Conservation (phyloP, 257 asterid genomes). For the Ocimum tenuiflorum region DNA sequence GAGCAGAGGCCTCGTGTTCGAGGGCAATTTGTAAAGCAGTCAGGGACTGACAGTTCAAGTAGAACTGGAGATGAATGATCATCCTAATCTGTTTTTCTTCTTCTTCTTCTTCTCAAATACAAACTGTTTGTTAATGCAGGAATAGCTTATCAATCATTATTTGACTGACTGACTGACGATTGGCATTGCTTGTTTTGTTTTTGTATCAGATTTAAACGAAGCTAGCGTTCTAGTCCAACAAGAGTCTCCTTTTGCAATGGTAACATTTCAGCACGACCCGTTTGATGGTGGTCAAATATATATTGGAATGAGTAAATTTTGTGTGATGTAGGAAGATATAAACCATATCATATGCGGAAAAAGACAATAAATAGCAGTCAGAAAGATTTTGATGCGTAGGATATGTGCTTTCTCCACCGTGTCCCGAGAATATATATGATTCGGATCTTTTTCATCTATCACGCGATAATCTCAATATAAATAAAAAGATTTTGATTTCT, state of each 20-base stretch:
- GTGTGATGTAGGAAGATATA: too few species aligned
- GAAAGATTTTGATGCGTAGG: too few species aligned
- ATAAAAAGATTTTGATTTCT: too few species aligned
- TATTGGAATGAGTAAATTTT: too few species aligned
- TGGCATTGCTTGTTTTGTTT: background rate
- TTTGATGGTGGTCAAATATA: background rate
- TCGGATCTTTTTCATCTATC: too few species aligned
- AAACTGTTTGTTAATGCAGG: constrained; percentile 17
- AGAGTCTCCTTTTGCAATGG: constrained; percentile 1
- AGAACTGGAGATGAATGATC: constrained; percentile 36
- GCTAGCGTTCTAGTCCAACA: too few species aligned
- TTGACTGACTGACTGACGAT: constrained; percentile 8
- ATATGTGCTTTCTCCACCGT: too few species aligned
- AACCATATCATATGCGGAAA: too few species aligned
- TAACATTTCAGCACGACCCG: constrained; percentile 6
- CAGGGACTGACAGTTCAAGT: constrained; percentile 37
- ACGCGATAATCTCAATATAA: too few species aligned
- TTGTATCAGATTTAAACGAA: background rate
- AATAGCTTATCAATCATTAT: constrained; percentile 11
- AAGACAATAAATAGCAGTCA: too few species aligned
- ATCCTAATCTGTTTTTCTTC: constrained; percentile 14
- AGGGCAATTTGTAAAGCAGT: constrained; percentile 55
- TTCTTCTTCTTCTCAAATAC: constrained; percentile 18
- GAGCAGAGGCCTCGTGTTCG: constrained; percentile 57
- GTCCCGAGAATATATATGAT: too few species aligned